These are phyloP conservation scores for Immersiporthe knoxdaviesiana DNA, from an alignment of 2,329 filamentous ascomycete species.

Conservation along the genomic window DNA sequence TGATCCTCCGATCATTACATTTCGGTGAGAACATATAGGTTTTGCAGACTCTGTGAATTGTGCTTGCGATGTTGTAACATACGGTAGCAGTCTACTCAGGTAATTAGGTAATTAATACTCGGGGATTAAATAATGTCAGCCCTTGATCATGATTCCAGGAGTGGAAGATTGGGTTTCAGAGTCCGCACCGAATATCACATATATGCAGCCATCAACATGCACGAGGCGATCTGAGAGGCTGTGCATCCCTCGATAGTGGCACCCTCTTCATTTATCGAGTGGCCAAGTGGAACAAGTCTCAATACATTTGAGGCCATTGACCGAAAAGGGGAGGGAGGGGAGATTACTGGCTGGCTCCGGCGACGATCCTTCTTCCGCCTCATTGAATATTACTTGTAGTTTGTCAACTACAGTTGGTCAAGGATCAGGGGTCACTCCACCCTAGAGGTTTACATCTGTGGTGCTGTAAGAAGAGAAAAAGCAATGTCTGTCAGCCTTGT, in stretches of 20 bases:
- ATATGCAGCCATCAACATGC: neutral
- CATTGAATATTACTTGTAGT: neutral
- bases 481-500: conserved; percentile 3
- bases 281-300: neutral
- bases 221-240: neutral
- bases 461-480: neutral
- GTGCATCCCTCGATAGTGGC: neutral
- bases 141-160: neutral
- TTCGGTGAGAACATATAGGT: neutral
- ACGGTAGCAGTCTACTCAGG: no score
- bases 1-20: no score
- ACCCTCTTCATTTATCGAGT: neutral
- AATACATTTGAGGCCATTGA: neutral
- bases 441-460: neutral
- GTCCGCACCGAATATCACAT: neutral
- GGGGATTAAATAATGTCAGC: no score
- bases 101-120: no score
- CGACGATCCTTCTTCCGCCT: neutral
- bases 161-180: no score
- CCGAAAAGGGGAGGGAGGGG: neutral
- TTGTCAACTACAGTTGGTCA: neutral
- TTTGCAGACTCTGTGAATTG: neutral
- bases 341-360: neutral
- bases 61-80: no score
- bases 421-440: neutral